Evolutionary conservation across 495 filamentous ascomycete species (phyloP).

Genomic region (Friedmanniomyces simplex): DNA sequence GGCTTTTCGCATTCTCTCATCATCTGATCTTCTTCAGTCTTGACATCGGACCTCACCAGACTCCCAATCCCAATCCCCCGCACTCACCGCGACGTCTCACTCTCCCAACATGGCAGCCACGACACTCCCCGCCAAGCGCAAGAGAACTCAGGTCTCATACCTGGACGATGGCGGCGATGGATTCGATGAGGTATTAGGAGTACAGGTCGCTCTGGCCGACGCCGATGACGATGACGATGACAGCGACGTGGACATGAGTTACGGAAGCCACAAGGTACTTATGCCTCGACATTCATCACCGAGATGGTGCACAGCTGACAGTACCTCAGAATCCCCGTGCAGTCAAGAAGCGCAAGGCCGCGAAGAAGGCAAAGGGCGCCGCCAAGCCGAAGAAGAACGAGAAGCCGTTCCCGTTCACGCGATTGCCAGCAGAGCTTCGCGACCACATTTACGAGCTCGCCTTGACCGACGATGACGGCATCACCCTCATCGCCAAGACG

Average conservation of each 20-base stretch:
- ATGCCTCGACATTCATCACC: neutral
- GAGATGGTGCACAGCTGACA: neutral
- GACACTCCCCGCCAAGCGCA: constrained; percentile 20
- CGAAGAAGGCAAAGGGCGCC: constrained; percentile 3
- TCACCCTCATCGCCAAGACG: constrained; percentile 18
- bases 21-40: too few relatives aligned
- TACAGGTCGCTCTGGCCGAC: neutral
- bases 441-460: constrained; percentile 23
- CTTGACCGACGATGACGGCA: constrained; percentile 15
- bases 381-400: constrained; percentile 7
- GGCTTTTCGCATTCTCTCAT: too few relatives aligned
- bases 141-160: constrained; percentile 23
- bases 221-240: constrained; percentile 7
- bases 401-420: constrained; percentile 25
- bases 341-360: neutral
- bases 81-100: neutral
- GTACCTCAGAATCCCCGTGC: neutral
- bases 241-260: constrained; percentile 3
- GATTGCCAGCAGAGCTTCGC: constrained; percentile 25
- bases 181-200: neutral
- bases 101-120: neutral
- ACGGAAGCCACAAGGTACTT: constrained; percentile 8
- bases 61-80: too few relatives aligned
- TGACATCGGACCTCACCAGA: too few relatives aligned
- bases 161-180: constrained; percentile 16